These are phyloP conservation scores for Leccinellum luteum DNA, from an alignment of 768 basidiomycete genomes.

Conservation along the genomic window DNA sequence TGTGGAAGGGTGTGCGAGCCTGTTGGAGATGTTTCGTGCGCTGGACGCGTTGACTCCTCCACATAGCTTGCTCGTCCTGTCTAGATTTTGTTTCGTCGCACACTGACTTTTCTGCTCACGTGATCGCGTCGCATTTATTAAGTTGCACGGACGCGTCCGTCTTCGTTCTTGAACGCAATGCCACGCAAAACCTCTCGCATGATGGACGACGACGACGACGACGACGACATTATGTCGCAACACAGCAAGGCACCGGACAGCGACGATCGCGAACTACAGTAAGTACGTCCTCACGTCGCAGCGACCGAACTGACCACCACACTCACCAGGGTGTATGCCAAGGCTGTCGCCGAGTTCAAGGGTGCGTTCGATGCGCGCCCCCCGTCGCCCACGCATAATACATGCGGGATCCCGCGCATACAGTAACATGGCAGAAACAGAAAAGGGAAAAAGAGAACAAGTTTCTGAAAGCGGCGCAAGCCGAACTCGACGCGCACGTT, in stretches of 20 bases:
- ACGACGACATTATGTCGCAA: conserved; percentile 16
- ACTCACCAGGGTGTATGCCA: conserved; percentile 26
- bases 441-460: conserved; percentile 23
- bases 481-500: conserved; percentile 29
- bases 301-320: neutral
- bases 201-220: conserved; percentile 15
- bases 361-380: conserved; percentile 11
- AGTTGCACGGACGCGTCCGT: neutral
- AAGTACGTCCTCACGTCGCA: neutral
- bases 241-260: conserved; percentile 17
- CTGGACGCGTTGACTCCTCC: conserved; percentile 30
- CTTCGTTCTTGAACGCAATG: conserved; percentile 8
- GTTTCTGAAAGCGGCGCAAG: conserved; percentile 20
- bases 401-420: neutral
- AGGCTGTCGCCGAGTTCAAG: conserved; percentile 32
- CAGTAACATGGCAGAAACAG: conserved; percentile 35
- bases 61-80: conserved; percentile 28
- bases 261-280: conserved; percentile 31
- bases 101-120: conserved; percentile 16
- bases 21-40: conserved; percentile 19
- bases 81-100: conserved; percentile 24
- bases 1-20: conserved; percentile 8
- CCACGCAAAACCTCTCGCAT: conserved; percentile 5
- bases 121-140: conserved; percentile 11
- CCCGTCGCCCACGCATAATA: neutral